Conservation (phyloP, 140 eudicot genomes). For the Senecio squalidus region DNA sequence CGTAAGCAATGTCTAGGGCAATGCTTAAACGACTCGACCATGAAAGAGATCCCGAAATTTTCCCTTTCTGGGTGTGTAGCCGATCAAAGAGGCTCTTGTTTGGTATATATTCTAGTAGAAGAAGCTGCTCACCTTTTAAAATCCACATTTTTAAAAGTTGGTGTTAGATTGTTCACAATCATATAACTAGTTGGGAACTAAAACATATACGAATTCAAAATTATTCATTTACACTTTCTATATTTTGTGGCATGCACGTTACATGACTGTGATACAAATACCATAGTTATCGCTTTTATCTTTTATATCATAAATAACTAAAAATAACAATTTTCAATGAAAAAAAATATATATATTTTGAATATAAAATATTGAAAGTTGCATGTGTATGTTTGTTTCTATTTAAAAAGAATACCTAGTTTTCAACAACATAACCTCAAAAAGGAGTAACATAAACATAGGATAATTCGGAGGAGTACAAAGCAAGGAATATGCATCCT, state of each 20-base stretch:
- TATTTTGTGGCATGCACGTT: not conserved
- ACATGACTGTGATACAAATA: not conserved
- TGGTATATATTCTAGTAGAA: constrained; percentile 63
- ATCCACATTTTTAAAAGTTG: not conserved
- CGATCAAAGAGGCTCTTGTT: constrained; percentile 71
- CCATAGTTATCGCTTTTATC: no score
- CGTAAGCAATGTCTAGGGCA: constrained; percentile 68
- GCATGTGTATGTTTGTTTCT: constrained; percentile 13
- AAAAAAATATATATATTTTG: not conserved
- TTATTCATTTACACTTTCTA: no score
- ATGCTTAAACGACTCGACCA: constrained; percentile 74
- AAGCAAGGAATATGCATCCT: constrained; percentile 23
- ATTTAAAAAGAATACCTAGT: constrained; percentile 18
- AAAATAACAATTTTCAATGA: not conserved
- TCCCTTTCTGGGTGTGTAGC: constrained; percentile 58
- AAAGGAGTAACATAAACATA: constrained; percentile 3
- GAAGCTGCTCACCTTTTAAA: constrained; percentile 68
- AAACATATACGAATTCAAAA: not conserved
- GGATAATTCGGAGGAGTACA: constrained; percentile 27
- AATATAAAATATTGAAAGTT: not conserved
- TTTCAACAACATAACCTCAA: constrained; percentile 3
- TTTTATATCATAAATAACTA: not conserved
- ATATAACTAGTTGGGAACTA: not conserved
- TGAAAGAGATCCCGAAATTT: constrained; percentile 41
- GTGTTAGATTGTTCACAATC: no score